phyloP scores from a whole-genome alignment of 169 alveolate species.

The Eimeria falciformis region DNA sequence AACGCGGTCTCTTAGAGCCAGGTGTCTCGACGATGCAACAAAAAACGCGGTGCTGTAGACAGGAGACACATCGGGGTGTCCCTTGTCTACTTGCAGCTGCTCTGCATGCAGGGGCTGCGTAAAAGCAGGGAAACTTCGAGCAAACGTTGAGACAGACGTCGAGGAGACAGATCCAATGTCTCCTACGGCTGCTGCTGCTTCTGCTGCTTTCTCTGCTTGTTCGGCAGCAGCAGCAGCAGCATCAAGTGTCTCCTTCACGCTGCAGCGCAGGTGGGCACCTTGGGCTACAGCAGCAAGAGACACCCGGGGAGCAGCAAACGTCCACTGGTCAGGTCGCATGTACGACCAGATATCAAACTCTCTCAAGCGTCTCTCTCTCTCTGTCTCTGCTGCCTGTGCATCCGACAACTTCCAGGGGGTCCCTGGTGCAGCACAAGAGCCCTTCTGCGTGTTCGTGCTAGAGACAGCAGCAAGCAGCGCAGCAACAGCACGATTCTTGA shows the following conservation, averaged over 20 bases:
- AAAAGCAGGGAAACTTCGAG: neutral
- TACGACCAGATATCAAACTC: neutral
- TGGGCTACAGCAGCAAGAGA: conserved; percentile 40
- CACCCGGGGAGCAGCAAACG: conserved; percentile 23
- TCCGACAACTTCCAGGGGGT: neutral
- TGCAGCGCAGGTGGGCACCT: conserved; percentile 36
- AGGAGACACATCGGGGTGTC: conserved; percentile 58
- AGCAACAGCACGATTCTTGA: conserved; percentile 69
- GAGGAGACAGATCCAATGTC: neutral
- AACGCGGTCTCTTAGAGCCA: neutral
- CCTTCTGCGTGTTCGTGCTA: neutral
- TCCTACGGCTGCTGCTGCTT: neutral
- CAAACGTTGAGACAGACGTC: neutral
- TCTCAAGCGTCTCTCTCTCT: neutral
- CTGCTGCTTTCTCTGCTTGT: conserved; percentile 12
- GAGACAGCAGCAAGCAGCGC: conserved; percentile 74
- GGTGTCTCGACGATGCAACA: neutral
- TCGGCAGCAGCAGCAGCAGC: conserved; percentile 35
- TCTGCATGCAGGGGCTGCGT: conserved; percentile 56
- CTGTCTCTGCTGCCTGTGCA: conserved; percentile 31
- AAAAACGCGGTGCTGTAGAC: neutral
- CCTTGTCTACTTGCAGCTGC: conserved; percentile 55
- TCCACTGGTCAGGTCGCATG: neutral
- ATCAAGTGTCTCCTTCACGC: neutral
- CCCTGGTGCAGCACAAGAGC: conserved; percentile 40